phyloP scores from a whole-genome alignment of 345 rosid genomes.

The Populus pruinosa region DNA sequence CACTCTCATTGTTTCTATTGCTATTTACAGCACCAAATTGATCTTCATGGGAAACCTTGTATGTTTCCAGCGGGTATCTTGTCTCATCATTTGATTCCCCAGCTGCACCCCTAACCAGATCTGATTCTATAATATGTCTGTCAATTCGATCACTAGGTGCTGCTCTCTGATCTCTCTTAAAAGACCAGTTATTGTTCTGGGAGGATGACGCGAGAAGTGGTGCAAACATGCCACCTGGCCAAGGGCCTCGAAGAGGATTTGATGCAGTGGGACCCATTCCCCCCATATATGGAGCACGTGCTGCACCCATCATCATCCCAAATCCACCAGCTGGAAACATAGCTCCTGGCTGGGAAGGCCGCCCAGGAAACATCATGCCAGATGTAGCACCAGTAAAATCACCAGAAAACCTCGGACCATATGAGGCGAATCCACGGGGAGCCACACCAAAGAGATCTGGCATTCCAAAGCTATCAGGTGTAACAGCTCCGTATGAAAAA shows the following conservation, averaged over 20 bases:
- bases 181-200: constrained; percentile 42
- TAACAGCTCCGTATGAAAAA: constrained; percentile 65
- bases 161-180: constrained; percentile 48
- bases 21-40: constrained; percentile 49
- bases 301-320: constrained; percentile 93
- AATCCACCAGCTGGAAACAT: constrained; percentile 78
- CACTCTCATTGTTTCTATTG: constrained; percentile 69
- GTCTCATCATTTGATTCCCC: constrained; percentile 42
- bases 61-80: constrained; percentile 40
- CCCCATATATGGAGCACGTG: constrained; percentile 79
- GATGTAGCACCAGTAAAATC: constrained; percentile 75
- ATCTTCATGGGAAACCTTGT: constrained; percentile 40
- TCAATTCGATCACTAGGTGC: constrained; percentile 42
- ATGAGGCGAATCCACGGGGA: constrained; percentile 79
- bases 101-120: constrained; percentile 43
- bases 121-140: constrained; percentile 40
- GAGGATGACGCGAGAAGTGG: constrained; percentile 41
- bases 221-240: constrained; percentile 58
- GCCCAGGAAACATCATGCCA: constrained; percentile 93
- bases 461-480: constrained; percentile 77
- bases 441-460: constrained; percentile 78
- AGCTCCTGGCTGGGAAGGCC: constrained; percentile 80
- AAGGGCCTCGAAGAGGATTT: constrained; percentile 49
- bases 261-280: constrained; percentile 56
- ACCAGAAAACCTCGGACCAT: constrained; percentile 87